These are phyloP conservation scores for Hyphopichia wangnamkhiaoensis DNA, from an alignment of 1,139 yeast species.

Conservation along the genomic window DNA sequence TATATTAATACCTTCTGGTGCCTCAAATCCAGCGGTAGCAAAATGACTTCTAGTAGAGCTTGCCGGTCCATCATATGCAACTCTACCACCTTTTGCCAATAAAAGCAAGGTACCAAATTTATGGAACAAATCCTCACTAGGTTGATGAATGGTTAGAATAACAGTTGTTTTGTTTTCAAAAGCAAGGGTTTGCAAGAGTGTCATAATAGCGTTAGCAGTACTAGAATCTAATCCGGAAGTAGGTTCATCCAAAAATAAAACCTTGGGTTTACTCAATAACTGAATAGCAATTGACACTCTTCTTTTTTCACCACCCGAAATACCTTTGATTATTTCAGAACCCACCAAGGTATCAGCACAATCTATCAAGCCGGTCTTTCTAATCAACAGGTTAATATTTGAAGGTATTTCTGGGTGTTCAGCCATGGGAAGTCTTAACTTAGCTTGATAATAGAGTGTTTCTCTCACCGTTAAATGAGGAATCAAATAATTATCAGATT, in stretches of 20 bases:
- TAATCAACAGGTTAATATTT: constrained; percentile 54
- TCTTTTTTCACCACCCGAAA: constrained; percentile 86
- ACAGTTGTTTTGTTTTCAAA: constrained; percentile 63
- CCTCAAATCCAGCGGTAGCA: constrained; percentile 44
- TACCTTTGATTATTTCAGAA: constrained; percentile 68
- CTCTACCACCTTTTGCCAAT: constrained; percentile 71
- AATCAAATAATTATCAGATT: constrained; percentile 72
- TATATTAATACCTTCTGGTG: constrained; percentile 62
- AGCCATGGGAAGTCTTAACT: constrained; percentile 52
- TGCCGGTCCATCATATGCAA: constrained; percentile 59
- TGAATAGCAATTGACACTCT: constrained; percentile 83
- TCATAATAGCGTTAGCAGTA: constrained; percentile 70
- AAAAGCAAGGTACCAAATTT: constrained; percentile 68
- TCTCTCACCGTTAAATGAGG: constrained; percentile 76
- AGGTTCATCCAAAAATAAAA: constrained; percentile 80
- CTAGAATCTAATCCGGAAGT: constrained; percentile 86
- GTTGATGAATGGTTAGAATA: constrained; percentile 83
- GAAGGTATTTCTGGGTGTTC: constrained; percentile 31
- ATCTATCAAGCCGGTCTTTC: constrained; percentile 70
- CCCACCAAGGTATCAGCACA: constrained; percentile 81
- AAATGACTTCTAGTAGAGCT: constrained; percentile 47
- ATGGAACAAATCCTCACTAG: constrained; percentile 64
- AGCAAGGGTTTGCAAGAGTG: constrained; percentile 59
- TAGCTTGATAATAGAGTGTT: constrained; percentile 72
- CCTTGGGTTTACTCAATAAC: constrained; percentile 67